Base-by-base conservation (phyloP, 2,329 filamentous ascomycete species). In the Aureobasidium sp. region DNA sequence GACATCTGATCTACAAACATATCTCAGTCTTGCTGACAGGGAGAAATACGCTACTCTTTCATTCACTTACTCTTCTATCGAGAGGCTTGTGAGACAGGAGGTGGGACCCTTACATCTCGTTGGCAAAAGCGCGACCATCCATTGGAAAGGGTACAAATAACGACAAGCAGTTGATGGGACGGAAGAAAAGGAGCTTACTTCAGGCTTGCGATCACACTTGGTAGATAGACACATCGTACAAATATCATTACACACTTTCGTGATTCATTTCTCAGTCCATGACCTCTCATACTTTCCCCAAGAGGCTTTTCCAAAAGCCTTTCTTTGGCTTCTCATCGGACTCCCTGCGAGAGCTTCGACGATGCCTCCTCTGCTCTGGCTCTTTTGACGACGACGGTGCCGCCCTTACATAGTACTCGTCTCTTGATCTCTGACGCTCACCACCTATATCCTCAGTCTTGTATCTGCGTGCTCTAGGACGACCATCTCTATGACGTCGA, bases 231-330 rank as follows among this genome's bases (percentile, higher is more conserved):
- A 45, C 18, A 45, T n/a, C n/a, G 16, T 51, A 51, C 48, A 51
- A 15, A 23, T 31, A 5, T 29, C 47, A 18, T 51, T 20, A 50
- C 31, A 51, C 47, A 51, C 47, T 18, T 51, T 51, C 13, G 47
- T 51, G 23, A 16, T 15, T 33, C 29, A n/a, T 15, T 11, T 18
- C 23, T 7, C 3, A 23, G 1, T 15, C 20, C 20, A 33, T 3
- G 4, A 4, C 29, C 15, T 33, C 2, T 33, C 40, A 55, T 25
- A 13, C 10, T 33, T 18, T 48, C 33, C 27, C 42, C 8, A 55
- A 55, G 25, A 33, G 15, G 38, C 27, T n/a, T 27, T 33, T 29
- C 53, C 53, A 58, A 33, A 65, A 59, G 29, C 53, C 54, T n/a
- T 61, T 61, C 43, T 58, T 58, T 27, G 58, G 45, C n/a, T 61